These are phyloP conservation scores for Cichorium intybus DNA, from an alignment of 140 eudicot species.

Conservation along the genomic window DNA sequence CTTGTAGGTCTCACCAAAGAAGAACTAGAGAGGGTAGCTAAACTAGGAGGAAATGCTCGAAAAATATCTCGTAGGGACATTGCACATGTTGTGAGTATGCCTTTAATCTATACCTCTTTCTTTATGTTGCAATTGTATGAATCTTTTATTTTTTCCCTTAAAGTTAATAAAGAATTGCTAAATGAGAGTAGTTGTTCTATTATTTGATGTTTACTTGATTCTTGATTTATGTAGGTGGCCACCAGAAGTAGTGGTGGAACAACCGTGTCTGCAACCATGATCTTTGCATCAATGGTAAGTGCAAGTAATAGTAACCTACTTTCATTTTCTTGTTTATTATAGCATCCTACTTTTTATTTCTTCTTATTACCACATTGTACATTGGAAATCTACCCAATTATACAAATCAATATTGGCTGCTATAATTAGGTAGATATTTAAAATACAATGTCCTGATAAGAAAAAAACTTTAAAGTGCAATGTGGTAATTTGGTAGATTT, in stretches of 20 bases:
- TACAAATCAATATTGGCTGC: too few species aligned
- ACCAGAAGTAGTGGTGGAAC: conserved; percentile 86
- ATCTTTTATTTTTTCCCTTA: conserved; percentile 1
- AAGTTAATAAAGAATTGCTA: not conserved
- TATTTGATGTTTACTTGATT: conserved; percentile 12
- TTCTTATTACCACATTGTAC: too few species aligned
- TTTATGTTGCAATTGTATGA: not conserved
- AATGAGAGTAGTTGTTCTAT: not conserved
- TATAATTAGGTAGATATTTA: too few species aligned
- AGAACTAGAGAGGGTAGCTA: conserved; percentile 84
- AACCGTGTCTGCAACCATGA: conserved; percentile 96
- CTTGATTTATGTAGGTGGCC: conserved; percentile 53
- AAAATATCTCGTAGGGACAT: conserved; percentile 98
- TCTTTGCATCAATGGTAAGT: conserved; percentile 82
- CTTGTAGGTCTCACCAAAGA: conserved; percentile 62
- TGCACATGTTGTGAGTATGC: conserved; percentile 80
- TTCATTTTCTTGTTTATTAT: conserved; percentile 1
- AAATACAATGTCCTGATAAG: too few species aligned
- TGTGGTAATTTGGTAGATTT: too few species aligned
- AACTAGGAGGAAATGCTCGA: conserved; percentile 61
- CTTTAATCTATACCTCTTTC: not conserved
- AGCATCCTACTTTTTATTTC: not conserved
- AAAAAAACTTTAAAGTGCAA: too few species aligned
- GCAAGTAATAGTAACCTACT: too few species aligned
- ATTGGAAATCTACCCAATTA: too few species aligned